Conservation (phyloP, 805 yeast genomes). For the Yamadazyma sp. region DNA sequence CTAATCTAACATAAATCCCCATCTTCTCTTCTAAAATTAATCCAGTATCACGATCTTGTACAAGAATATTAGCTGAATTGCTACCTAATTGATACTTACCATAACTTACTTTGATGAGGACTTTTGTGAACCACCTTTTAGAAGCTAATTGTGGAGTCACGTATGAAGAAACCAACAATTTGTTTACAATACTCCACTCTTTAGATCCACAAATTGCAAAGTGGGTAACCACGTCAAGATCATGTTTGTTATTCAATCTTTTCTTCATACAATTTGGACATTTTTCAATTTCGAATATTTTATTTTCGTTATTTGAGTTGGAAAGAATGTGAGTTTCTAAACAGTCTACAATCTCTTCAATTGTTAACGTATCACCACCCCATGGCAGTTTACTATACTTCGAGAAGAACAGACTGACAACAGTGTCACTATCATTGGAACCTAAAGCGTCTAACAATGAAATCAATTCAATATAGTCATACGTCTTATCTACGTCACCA, state of each 20-base stretch:
- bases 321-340: conserved; percentile 39
- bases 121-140: conserved; percentile 83
- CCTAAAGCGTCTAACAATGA: conserved; percentile 67
- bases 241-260: conserved; percentile 49
- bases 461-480: conserved; percentile 59
- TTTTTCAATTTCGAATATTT: conserved; percentile 56
- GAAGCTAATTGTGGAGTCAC: conserved; percentile 82
- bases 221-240: conserved; percentile 77
- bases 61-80: conserved; percentile 90
- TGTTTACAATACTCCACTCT: conserved; percentile 68
- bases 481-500: conserved; percentile 23
- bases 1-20: conserved; percentile 83
- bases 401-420: conserved; percentile 53
- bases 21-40: conserved; percentile 89
- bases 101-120: conserved; percentile 77
- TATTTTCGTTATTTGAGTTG: conserved; percentile 20
- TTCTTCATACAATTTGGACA: conserved; percentile 82
- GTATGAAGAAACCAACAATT: conserved; percentile 61
- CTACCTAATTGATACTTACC: conserved; percentile 76
- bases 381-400: conserved; percentile 44
- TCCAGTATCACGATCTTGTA: conserved; percentile 89
- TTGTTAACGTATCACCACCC: conserved; percentile 50
- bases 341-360: conserved; percentile 44
- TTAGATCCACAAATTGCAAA: conserved; percentile 81
- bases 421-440: conserved; percentile 47